phyloP scores from a whole-genome alignment of 257 asterid genomes.

The Solanum appendiculatum region DNA sequence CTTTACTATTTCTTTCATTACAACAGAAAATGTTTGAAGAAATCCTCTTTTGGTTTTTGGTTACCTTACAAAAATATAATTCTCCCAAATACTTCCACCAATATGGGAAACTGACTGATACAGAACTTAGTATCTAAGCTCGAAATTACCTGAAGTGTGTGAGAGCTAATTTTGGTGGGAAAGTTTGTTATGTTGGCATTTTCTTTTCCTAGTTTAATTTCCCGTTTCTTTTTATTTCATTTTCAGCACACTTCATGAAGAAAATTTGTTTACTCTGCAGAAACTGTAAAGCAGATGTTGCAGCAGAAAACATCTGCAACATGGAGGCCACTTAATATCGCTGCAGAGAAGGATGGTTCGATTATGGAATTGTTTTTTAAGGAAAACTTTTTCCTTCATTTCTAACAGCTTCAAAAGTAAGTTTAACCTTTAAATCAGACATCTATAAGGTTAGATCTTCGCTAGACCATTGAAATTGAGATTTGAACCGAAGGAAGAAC shows the following conservation, averaged over 20 bases:
- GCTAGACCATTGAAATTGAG: background rate
- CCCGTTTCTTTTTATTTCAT: too few species aligned
- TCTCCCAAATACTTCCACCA: background rate
- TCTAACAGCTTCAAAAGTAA: background rate
- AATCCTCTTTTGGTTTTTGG: background rate
- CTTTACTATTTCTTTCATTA: background rate
- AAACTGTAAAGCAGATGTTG: slow-evolving; percentile 91
- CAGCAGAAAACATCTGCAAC: slow-evolving; percentile 96
- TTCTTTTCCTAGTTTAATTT: background rate
- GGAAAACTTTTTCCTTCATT: background rate
- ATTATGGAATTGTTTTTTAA: too few species aligned
- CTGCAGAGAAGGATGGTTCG: slow-evolving; percentile 88
- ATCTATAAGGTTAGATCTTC: background rate
- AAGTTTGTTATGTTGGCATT: background rate
- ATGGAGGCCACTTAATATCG: slow-evolving; percentile 74
- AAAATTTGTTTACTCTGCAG: slow-evolving; percentile 68
- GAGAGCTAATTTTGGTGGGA: background rate
- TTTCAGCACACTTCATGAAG: too few species aligned
- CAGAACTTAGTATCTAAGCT: background rate
- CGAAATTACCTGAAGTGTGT: background rate
- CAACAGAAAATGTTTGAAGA: background rate
- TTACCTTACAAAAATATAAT: background rate
- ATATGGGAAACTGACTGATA: background rate
- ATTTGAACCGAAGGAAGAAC: background rate
- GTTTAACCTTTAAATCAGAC: background rate